Conservation (phyloP, 2,329 filamentous ascomycete species). For the Thielaviopsis populi region DNA sequence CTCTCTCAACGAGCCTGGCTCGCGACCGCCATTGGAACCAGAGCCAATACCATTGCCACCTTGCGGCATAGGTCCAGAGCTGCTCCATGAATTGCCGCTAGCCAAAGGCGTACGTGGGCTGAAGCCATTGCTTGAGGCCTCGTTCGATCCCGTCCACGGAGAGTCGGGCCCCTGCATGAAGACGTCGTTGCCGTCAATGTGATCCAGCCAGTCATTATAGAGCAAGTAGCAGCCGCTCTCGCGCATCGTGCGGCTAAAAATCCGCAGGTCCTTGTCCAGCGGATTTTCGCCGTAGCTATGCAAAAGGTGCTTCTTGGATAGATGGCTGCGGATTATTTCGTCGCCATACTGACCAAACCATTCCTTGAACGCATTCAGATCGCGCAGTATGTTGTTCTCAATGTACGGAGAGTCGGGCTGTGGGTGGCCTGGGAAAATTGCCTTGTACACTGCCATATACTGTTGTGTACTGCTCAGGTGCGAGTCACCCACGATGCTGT, state of each 20-base stretch:
- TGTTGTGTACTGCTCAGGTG: not conserved
- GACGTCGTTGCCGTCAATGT: not conserved
- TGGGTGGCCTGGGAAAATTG: not conserved
- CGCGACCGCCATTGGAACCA: not conserved
- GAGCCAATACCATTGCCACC: not conserved
- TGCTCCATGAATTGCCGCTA: slow-evolving; percentile 1
- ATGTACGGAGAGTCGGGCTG: not conserved
- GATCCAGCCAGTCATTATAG: slow-evolving; percentile 6
- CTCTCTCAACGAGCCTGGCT: not conserved
- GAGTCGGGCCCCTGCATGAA: slow-evolving; percentile 4
- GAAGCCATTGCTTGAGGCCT: slow-evolving; percentile 8
- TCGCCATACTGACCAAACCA: not conserved
- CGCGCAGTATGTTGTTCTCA: not conserved
- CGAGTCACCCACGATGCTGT: not conserved
- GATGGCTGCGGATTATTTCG: not conserved
- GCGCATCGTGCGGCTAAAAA: slow-evolving; percentile 4
- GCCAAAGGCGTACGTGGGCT: slow-evolving; percentile 11
- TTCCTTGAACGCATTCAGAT: slow-evolving; percentile 8
- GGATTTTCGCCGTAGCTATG: not conserved
- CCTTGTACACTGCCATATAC: slow-evolving; percentile 1
- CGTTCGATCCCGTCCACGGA: slow-evolving; percentile 1
- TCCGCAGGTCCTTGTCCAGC: not conserved
- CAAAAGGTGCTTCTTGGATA: not conserved
- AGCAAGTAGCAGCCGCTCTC: slow-evolving; percentile 5
- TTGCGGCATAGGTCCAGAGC: not conserved